A percentile compares a stretch with the other conserved stretches of the same genome.
phyloP scores from a whole-genome alignment of 2,329 filamentous ascomycete species.

The Cladosporium sp. region DNA sequence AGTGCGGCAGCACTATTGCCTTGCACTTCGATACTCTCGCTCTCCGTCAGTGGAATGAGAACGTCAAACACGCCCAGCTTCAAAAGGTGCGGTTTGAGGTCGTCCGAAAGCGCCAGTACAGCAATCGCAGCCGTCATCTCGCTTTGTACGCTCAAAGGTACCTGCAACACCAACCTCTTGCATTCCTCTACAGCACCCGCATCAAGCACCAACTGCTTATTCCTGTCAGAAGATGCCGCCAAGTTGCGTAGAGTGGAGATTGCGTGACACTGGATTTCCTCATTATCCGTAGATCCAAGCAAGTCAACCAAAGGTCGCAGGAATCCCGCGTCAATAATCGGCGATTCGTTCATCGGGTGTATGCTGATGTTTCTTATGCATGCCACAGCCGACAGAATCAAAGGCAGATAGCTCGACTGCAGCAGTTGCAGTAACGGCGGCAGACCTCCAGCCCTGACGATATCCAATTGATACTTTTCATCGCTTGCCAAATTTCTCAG shows the following conservation, averaged over 20 bases:
- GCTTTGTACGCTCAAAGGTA: constrained; percentile 90
- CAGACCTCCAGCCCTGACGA: constrained; percentile 83
- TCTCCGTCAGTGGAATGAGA: constrained; percentile 89
- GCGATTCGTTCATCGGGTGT: constrained; percentile 93
- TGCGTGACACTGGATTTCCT: constrained; percentile 97
- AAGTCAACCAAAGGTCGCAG: constrained; percentile 89
- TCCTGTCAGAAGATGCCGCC: constrained; percentile 92
- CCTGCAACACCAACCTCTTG: constrained; percentile 91
- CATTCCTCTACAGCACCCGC: constrained; percentile 97
- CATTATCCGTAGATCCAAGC: constrained; percentile 90
- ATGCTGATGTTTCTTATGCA: constrained; percentile 99
- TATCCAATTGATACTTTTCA: constrained; percentile 97
- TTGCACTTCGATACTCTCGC: constrained; percentile 94
- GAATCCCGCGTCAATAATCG: constrained; percentile 97
- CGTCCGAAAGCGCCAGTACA: constrained; percentile 89
- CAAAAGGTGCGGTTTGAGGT: constrained; percentile 85
- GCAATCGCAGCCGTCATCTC: constrained; percentile 99
- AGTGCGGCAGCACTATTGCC: constrained; percentile 95
- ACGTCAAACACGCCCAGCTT: constrained; percentile 95
- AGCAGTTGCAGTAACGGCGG: constrained; percentile 80
- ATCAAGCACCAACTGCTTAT: constrained; percentile 96
- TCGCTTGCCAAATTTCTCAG: constrained; percentile 94
- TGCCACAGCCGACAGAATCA: constrained; percentile 93
- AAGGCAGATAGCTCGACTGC: constrained; percentile 89
- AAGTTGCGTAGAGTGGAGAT: constrained; percentile 95